phyloP scores from a whole-genome alignment of 176 grass and related monocot species.

The Themeda triandra region DNA sequence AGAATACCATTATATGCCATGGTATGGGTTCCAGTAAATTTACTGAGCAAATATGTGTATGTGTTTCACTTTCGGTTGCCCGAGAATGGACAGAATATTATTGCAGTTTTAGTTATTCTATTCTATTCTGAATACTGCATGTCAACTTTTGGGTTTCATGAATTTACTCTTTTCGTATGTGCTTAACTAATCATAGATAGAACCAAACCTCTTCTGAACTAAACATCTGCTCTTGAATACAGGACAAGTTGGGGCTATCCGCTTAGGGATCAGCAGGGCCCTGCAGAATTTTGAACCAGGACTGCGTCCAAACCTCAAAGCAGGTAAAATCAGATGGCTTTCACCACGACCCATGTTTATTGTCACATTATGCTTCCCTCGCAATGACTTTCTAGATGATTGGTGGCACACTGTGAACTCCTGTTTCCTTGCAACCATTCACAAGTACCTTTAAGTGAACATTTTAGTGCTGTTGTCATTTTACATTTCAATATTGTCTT shows the following conservation, averaged over 20 bases:
- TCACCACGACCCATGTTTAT: background rate
- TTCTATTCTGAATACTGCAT: background rate
- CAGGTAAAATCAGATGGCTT: conserved; percentile 49
- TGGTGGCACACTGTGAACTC: background rate
- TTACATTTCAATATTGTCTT: background rate
- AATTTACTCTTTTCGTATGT: background rate
- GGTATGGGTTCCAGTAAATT: background rate
- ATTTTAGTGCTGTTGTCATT: background rate
- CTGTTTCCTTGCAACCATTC: background rate
- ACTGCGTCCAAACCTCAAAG: conserved; percentile 77
- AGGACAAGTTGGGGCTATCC: conserved; percentile 96
- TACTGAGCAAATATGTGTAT: background rate
- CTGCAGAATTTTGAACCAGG: conserved; percentile 96
- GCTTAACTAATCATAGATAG: background rate
- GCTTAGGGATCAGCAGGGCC: conserved; percentile 88
- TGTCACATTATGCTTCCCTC: background rate
- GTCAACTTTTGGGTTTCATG: background rate
- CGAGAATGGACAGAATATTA: background rate
- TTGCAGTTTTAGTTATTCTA: background rate
- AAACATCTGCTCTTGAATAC: background rate
- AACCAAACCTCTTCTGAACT: background rate
- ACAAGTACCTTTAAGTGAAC: background rate
- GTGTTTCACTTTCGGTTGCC: background rate
- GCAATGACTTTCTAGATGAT: background rate
- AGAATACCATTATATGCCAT: background rate